Percentiles rank a stretch among this genome's conserved stretches.
Conservation (phyloP, 2,329 filamentous ascomycete species). For the Penicillium vulpinum region DNA sequence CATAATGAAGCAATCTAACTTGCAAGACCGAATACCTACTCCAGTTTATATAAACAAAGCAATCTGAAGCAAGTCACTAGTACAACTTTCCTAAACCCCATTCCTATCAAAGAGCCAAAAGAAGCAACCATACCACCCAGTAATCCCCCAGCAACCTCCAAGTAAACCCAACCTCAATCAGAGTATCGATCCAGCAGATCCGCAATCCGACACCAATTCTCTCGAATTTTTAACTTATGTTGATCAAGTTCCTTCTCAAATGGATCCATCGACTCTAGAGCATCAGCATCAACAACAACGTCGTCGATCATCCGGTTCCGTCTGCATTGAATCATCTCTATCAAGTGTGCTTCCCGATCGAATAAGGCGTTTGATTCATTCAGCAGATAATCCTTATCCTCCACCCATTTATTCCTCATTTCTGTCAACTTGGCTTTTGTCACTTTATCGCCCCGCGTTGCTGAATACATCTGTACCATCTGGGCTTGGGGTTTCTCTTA, state of each 20-base stretch:
- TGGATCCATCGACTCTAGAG: too few relatives aligned
- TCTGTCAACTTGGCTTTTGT: not conserved
- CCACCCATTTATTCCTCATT: not conserved
- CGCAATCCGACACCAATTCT: not conserved
- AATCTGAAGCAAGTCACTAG: not conserved
- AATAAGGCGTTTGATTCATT: not conserved
- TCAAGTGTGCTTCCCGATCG: not conserved
- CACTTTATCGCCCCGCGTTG: accelerated
- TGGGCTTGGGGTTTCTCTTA: not conserved
- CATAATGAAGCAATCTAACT: not conserved
- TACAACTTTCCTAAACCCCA: not conserved
- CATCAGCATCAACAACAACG: not conserved
- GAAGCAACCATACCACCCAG: not conserved
- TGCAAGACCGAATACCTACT: not conserved
- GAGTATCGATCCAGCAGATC: not conserved
- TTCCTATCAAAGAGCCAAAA: not conserved
- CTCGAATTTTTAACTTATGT: not conserved
- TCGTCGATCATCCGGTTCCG: not conserved
- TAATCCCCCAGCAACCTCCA: not conserved
- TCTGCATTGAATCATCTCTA: not conserved
- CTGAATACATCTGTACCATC: not conserved
- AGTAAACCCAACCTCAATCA: not conserved
- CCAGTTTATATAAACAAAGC: not conserved
- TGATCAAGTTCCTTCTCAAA: not conserved
- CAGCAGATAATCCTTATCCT: not conserved